Evolutionary conservation across 495 filamentous ascomycete species (phyloP).

Genomic region (Talaromyces ruber): DNA sequence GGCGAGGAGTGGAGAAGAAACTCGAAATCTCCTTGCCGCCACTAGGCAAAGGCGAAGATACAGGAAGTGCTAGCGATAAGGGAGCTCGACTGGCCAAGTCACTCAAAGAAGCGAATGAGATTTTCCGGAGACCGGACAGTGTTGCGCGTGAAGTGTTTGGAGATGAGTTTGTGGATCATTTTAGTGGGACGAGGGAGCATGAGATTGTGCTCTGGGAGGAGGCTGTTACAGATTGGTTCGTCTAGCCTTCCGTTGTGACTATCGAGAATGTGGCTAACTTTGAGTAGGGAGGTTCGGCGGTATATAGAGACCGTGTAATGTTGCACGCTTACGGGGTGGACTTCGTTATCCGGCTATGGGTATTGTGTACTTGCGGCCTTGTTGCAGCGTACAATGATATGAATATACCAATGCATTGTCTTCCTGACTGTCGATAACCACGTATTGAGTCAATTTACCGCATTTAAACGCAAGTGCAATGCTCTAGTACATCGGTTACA

Average conservation of each 20-base stretch:
- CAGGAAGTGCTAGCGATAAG: conserved; percentile 51
- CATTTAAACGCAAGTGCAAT: too few species aligned
- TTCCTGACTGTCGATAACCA: too few species aligned
- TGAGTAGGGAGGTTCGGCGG: conserved; percentile 37
- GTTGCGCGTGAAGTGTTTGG: conserved; percentile 88
- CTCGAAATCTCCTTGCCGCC: conserved; percentile 75
- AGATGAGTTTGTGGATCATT: conserved; percentile 93
- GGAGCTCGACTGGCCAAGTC: conserved; percentile 62
- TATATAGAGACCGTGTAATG: conserved; percentile 42
- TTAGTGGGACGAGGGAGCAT: conserved; percentile 84
- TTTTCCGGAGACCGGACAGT: conserved; percentile 66
- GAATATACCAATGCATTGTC: too few species aligned
- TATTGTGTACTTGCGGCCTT: neutral
- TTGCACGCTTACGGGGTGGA: neutral
- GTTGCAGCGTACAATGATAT: neutral
- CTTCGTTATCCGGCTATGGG: neutral
- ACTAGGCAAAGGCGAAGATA: conserved; percentile 65
- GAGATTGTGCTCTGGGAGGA: conserved; percentile 90
- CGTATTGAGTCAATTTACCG: too few species aligned
- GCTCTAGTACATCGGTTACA: too few species aligned
- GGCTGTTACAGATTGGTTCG: conserved; percentile 87
- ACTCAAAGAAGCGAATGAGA: conserved; percentile 69
- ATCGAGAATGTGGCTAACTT: conserved; percentile 9
- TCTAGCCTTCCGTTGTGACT: conserved; percentile 8
- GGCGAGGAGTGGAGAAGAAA: conserved; percentile 85